phyloP scores from a whole-genome alignment of 305 asterid species.

The Fraxinus sp. region DNA sequence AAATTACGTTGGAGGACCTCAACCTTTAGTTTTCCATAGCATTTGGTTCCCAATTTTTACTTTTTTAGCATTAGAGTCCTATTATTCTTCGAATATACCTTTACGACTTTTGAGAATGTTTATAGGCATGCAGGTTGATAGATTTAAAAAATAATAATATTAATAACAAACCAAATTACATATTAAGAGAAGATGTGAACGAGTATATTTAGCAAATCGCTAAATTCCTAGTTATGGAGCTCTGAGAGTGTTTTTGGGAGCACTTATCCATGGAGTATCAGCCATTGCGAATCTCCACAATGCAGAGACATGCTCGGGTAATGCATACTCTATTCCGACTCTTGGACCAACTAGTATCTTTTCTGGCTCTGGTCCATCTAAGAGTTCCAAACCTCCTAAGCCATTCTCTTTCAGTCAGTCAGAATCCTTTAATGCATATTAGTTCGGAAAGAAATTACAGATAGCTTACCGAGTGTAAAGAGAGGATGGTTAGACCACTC shows the following conservation, averaged over 20 bases:
- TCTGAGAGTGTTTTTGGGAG: slow-evolving; percentile 81
- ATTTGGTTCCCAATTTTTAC: neutral
- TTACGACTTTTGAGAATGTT: neutral
- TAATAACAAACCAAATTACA: neutral
- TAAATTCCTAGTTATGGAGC: slow-evolving; percentile 32
- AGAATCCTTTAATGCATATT: neutral
- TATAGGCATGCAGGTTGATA: neutral
- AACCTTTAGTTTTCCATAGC: neutral
- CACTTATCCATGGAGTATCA: slow-evolving; percentile 84
- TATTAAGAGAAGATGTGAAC: neutral
- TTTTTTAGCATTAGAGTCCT: neutral
- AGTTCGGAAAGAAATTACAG: neutral
- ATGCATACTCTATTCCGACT: slow-evolving; percentile 87
- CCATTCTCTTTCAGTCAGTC: neutral
- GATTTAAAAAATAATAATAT: neutral
- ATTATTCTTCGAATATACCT: neutral
- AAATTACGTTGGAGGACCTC: neutral
- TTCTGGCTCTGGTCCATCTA: slow-evolving; percentile 85
- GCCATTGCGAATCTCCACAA: slow-evolving; percentile 90
- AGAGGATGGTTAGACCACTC: slow-evolving; percentile 94
- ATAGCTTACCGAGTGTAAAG: slow-evolving; percentile 60
- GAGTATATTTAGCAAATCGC: neutral
- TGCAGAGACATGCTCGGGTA: slow-evolving; percentile 71
- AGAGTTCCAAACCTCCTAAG: slow-evolving; percentile 84
- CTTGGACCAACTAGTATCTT: slow-evolving; percentile 78